Evolutionary conservation across 345 rosid genomes (phyloP).

Genomic region (Raphanus raphanistrum): DNA sequence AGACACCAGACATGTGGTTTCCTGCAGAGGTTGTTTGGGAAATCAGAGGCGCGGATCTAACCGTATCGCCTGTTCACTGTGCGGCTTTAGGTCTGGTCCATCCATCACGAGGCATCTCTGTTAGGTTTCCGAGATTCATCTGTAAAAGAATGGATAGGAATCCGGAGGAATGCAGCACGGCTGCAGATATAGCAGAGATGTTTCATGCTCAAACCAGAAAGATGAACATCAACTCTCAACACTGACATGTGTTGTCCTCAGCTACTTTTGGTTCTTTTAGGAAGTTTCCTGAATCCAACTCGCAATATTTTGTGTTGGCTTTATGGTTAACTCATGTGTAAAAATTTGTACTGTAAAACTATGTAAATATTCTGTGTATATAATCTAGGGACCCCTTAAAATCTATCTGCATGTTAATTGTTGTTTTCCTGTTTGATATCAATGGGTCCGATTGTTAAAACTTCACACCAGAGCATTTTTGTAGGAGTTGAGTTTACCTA

Average conservation of each 20-base stretch:
- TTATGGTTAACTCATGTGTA: not conserved
- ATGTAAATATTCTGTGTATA: not conserved
- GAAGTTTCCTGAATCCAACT: not conserved
- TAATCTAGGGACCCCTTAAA: not conserved
- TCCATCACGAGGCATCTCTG: conserved; percentile 79
- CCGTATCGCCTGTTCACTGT: conserved; percentile 77
- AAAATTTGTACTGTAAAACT: not conserved
- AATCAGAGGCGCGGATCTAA: conserved; percentile 82
- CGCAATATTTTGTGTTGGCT: not conserved
- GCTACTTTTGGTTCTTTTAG: conserved; percentile 13
- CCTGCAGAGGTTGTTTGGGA: conserved; percentile 75
- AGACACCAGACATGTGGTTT: conserved; percentile 85
- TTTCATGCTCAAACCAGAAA: conserved; percentile 72
- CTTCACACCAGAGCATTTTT: not conserved
- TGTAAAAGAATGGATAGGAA: conserved; percentile 46
- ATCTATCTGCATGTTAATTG: not conserved
- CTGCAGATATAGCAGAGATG: conserved; percentile 69
- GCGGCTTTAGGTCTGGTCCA: conserved; percentile 82
- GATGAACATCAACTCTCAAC: conserved; percentile 47
- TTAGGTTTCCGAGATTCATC: conserved; percentile 76
- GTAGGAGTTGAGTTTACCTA: not conserved
- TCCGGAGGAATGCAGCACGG: conserved; percentile 78
- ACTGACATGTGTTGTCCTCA: conserved; percentile 9
- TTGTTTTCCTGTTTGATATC: not conserved
- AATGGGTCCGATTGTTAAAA: not conserved